Evolutionary conservation across 345 rosid genomes (phyloP), one percentile per base, ranked within the genome.

Genomic region (Syzygium grande): DNA sequence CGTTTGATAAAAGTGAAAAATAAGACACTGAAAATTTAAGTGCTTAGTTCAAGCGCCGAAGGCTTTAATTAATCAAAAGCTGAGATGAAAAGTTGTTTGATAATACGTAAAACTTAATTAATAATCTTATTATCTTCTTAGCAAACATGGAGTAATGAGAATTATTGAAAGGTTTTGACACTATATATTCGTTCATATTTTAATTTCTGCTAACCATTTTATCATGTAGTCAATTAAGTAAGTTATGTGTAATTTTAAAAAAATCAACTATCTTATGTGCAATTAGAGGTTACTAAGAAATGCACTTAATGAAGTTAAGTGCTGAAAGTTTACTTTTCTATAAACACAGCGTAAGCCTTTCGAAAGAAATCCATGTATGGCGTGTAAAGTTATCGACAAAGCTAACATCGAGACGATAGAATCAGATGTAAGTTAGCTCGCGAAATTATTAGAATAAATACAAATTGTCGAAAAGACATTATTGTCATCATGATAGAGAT

Each of bases 401-500:
- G 3, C 61, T 9, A 23, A 56, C 25, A 23, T 56, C 6, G 61
- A 1, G 13, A 27, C 25, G 68, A 43, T 43, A 59, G 34, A 59
- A 59, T 8, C 27, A 12, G 14, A 59, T 7, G 5, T 0, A 61
- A 61, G 73, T 61, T 61, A 6, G 19, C n/a, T n/a, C 19, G 15
- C 8, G 9, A 61, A n/a, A 61, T 61, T 61, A 61, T 61, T 61
- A 13, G 61, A 23, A 56, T 56, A 56, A 56, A 10, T 56, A 43
- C n/a, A 23, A 56, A 56, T 56, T 9, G n/a, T 56, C 10, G 61
- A 9, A 56, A 23, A 23, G 9, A 56, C 10, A 56, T 56, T 56
- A 23, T 56, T 56, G 0, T 56, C 25, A 9, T 23, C 61, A 23
- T 0, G 1, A 0, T 0, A 56, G 12, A 0, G 73, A n/a, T 61